Evolutionary conservation across 805 yeast species (phyloP), one percentile per base, ranked within the genome.

Genomic region (Cyberlindnera japonica): DNA sequence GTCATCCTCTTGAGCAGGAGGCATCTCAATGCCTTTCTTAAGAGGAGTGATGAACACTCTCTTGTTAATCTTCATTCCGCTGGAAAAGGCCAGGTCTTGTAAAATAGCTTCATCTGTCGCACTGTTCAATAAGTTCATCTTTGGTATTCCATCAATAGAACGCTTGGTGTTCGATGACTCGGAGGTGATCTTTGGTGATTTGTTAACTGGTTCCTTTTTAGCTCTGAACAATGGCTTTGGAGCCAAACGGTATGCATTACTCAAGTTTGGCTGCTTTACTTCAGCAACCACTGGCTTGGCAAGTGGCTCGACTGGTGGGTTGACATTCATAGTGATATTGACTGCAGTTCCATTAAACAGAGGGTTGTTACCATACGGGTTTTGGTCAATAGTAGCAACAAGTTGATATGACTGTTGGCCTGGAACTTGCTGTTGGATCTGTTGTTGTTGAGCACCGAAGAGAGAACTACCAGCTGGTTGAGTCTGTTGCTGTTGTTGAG

Each of bases 311-410:
- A 57, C 48, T 11, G 64, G 54, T 11, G 68, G 62, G 32, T 54
- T 56, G 4, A 72, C 65, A 19, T 63, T 58, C 17, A 64, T 38
- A 6, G 70, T 64, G 13, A 66, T 57, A 21, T 54, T 51, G 9
- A 64, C 65, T n/a, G 63, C 55, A 23, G 61, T 59, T 21, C 60
- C 51, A 31, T 58, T 60, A 51, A 85, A 87, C 38, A 90, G 66
- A 6, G 89, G 84, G 51, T 81, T 81, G 35, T 77, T 72, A 2
- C 96, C 95, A 57, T 86, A 90, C 32, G 96, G 96, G 57, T 83
- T 77, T 44, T 71, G 69, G 42, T 65, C 68, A 38, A 64, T 57
- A 39, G 65, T 48, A 37, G 48, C 58, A 35, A 59, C 55, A 14
- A 61, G 51, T 27, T 46, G 50, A 15, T 50, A 47, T 6, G 51